Evolutionary conservation across 2,329 filamentous ascomycete genomes (phyloP), one percentile per base, ranked within the genome.

Genomic region (Hymenoscyphus scutula): DNA sequence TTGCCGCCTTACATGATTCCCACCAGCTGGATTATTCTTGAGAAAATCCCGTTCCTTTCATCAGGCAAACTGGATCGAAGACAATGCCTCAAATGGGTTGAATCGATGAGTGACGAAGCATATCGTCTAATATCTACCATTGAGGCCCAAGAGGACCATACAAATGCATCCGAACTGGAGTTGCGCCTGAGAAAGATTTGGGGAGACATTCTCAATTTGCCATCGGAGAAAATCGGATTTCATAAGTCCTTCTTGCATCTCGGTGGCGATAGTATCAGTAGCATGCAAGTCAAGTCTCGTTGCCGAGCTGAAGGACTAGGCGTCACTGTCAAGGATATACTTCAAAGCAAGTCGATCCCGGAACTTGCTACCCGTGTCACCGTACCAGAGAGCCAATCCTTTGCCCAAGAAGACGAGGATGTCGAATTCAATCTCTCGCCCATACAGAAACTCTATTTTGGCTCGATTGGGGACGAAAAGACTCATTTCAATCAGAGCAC

Each of bases 261-360:
- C 0, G 74, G 74, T 23, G 76, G 76, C 15, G 74, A 76, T 57
- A 76, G 74, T 1, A 65, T 77, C 1, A 55, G 64, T 13, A 74
- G 74, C 1, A 79, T 78, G 72, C 80, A 78, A 56, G 65, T 83
- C 4, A 80, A 82, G 0, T 77, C 81, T 27, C 73, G 23, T 15
- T 61, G 65, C 41, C 63, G 67, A 25, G 56, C 29, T 15, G 11
- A 62, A 45, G 64, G 63, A 27, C 51, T 78, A 32, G 71, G 72
- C 37, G 68, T 79, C 54, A 77, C 76, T 8, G 76, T 79, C 2
- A 59, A 59, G 25, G 53, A 64, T 45, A 62, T 66, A 23, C 56
- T 66, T 17, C 62, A 64, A 29, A 62, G 62, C 30, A 59, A 60
- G n/a, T 56, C 45, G 7, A 64, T 66, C n/a, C 32, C 48, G 10